Evolutionary conservation across 2,329 filamentous ascomycete genomes (phyloP), one percentile per base, ranked within the genome.

Genomic region (Talaromyces verruculosus): DNA sequence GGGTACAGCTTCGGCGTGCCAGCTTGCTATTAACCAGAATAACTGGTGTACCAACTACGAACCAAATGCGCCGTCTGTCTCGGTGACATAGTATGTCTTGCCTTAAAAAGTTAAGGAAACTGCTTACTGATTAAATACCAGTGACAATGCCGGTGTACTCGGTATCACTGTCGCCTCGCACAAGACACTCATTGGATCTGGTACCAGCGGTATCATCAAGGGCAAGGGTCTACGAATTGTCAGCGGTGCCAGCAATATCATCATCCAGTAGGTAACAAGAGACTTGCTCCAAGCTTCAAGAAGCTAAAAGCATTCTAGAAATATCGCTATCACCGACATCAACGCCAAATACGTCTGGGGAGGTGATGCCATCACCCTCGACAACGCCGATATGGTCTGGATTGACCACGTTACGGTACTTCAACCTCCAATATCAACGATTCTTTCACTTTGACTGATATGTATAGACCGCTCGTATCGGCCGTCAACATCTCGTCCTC

Each of bases 311-410:
- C 15, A 25, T 22, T n/a, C 7, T 15, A 67, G 65, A 69, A 87
- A 85, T 75, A 77, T 86, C 64, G 80, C 83, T 63, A 81, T 87
- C 71, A 85, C 84, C 61, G 77, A 84, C 62, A 76, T 87, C 59
- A 87, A 87, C 78, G 81, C 84, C 17, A 71, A 84, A 72, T 85
- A 86, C 71, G 84, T 87, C 70, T 87, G 85, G 85, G 85, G 85
- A 64, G 85, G 85, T 63, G 85, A 87, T 72, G 85, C 82, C 45
- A 85, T 87, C 72, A 85, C 83, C 47, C 73, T 87, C 6, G 77
- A 84, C 65, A 76, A 79, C 51, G 73, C 78, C 15, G 75, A 77
- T 59, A 55, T 74, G 68, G 68, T 79, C 71, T 84, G 84, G 83
- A 81, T 84, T 67, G 83, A 85, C 74, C 83, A 84, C 69, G 81